These are phyloP conservation scores for Ambrosiella xylebori DNA, from an alignment of 2,329 filamentous ascomycete species.

Conservation along the genomic window DNA sequence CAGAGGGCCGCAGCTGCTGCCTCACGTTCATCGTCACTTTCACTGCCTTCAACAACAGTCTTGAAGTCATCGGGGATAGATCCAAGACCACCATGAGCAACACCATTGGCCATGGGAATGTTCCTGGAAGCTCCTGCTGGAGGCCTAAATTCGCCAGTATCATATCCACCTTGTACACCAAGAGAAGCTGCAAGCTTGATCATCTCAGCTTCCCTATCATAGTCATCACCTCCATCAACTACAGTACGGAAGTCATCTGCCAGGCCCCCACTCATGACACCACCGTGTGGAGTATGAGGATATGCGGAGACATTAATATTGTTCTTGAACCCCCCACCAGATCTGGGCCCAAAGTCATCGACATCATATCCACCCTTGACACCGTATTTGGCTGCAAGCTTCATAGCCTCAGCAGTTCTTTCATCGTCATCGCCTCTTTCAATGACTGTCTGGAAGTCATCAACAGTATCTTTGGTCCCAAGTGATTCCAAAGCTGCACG, in stretches of 20 bases:
- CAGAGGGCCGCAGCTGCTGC: neutral
- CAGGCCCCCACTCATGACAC: neutral
- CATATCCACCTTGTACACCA: neutral
- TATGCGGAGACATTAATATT: neutral
- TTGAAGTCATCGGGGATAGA: neutral
- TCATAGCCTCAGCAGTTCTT: neutral
- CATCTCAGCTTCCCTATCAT: neutral
- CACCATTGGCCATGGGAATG: neutral
- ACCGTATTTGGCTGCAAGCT: conserved; percentile 1
- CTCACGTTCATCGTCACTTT: neutral
- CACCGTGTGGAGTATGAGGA: neutral
- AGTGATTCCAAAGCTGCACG: neutral
- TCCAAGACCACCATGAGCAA: neutral
- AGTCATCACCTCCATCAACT: neutral
- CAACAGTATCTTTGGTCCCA: neutral
- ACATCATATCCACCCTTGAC: neutral
- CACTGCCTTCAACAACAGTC: neutral
- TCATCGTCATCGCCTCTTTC: neutral
- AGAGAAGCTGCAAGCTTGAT: neutral
- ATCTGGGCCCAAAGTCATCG: neutral
- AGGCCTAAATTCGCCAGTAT: neutral
- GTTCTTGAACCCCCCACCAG: neutral
- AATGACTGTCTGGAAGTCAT: conserved; percentile 6
- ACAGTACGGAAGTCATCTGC: neutral
- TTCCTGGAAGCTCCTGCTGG: neutral